A percentile compares a stretch with the other conserved stretches of the same genome.
Conservation (phyloP, 2,329 filamentous ascomycete species). For the Dendryphion nanum region DNA sequence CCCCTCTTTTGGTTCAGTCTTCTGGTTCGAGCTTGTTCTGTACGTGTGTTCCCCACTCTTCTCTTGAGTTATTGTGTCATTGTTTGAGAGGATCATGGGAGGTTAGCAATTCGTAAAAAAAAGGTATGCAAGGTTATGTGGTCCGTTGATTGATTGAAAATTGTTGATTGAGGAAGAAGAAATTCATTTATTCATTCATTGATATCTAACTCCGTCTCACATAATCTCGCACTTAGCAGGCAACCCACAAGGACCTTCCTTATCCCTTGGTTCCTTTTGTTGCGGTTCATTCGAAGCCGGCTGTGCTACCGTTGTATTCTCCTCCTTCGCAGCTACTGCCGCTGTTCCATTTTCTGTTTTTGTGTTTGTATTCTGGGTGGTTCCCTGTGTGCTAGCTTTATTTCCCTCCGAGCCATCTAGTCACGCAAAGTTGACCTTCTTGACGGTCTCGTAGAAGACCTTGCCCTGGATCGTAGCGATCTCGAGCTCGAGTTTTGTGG, state of each 20-base stretch:
- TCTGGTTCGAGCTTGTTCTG: too few relatives aligned
- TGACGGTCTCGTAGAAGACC: constrained; percentile 73
- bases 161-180: too few relatives aligned
- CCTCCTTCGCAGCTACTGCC: constrained; percentile 6
- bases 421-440: constrained; percentile 73
- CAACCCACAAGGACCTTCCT: constrained; percentile 73
- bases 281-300: constrained; percentile 24
- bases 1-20: too few relatives aligned
- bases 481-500: constrained; percentile 70
- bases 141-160: too few relatives aligned
- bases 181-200: too few relatives aligned
- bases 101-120: too few relatives aligned
- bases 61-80: too few relatives aligned
- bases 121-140: too few relatives aligned
- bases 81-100: too few relatives aligned
- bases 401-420: constrained; percentile 58
- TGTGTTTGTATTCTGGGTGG: not conserved
- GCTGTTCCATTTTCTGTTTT: constrained; percentile 6
- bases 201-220: too few relatives aligned
- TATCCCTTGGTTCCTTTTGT: constrained; percentile 42
- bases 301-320: constrained; percentile 18
- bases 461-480: constrained; percentile 82
- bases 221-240: constrained; percentile 64
- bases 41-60: too few relatives aligned
- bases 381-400: constrained; percentile 3